A percentile compares a stretch with the other conserved stretches of the same genome.
Evolutionary conservation across 305 asterid genomes (phyloP).

Genomic region (Nicotiana rustica): DNA sequence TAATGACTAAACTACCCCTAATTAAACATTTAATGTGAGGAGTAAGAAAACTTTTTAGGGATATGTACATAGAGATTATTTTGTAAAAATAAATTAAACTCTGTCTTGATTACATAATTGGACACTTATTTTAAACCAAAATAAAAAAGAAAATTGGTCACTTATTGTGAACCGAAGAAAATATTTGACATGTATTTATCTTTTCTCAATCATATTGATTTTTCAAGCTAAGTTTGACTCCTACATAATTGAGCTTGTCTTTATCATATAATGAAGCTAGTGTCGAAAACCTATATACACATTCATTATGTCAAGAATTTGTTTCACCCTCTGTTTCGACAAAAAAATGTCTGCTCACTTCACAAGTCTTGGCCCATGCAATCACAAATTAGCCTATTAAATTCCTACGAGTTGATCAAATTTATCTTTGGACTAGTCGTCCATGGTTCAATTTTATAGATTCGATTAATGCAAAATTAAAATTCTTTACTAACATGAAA

Average conservation of each 20-base stretch:
- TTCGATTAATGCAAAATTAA: too few relatives aligned
- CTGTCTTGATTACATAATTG: too few relatives aligned
- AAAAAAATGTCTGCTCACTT: not conserved
- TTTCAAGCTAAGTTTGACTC: not conserved
- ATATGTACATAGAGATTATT: too few relatives aligned
- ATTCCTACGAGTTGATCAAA: not conserved
- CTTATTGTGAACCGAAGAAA: too few relatives aligned
- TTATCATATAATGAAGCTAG: not conserved
- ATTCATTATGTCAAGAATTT: not conserved
- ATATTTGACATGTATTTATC: not conserved
- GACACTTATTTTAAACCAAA: too few relatives aligned
- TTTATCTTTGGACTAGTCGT: not conserved
- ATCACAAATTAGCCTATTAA: not conserved
- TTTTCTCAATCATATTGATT: conserved; percentile 11
- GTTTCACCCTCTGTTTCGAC: not conserved
- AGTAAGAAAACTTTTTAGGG: too few relatives aligned
- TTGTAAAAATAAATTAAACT: too few relatives aligned
- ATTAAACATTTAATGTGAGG: too few relatives aligned
- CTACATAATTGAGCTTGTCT: not conserved
- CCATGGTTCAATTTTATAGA: not conserved
- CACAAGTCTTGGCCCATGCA: not conserved
- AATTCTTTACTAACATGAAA: too few relatives aligned
- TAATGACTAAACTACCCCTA: too few relatives aligned
- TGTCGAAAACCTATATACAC: too few relatives aligned
- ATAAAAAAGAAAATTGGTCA: too few relatives aligned